These are phyloP conservation scores for Aureobasidium mangrovei DNA, from an alignment of 2,329 filamentous ascomycete genomes.

Conservation along the genomic window DNA sequence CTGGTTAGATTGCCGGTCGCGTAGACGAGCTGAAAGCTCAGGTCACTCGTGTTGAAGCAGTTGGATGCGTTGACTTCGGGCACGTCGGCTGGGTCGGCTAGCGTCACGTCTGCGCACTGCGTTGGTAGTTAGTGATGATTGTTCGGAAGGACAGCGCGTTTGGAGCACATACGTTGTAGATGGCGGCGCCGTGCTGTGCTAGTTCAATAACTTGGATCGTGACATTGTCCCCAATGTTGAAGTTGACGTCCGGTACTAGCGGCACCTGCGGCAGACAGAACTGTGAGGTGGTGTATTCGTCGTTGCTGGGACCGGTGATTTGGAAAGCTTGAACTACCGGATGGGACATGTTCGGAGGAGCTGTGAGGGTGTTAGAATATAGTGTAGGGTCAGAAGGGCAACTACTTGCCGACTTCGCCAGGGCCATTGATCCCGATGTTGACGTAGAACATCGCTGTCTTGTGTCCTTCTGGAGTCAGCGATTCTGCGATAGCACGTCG, in stretches of 20 bases:
- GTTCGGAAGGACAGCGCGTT: too few relatives aligned
- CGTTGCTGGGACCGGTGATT: slow-evolving; percentile 70
- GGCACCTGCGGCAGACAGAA: slow-evolving; percentile 87
- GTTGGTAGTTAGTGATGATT: slow-evolving; percentile 8
- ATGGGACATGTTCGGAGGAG: slow-evolving; percentile 80
- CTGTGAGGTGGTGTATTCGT: slow-evolving; percentile 64
- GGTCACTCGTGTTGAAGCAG: slow-evolving; percentile 76
- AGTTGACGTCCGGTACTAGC: slow-evolving; percentile 60
- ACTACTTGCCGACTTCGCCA: slow-evolving; percentile 15
- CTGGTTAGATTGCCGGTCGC: slow-evolving; percentile 35
- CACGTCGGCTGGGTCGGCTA: slow-evolving; percentile 71
- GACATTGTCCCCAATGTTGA: slow-evolving; percentile 74
- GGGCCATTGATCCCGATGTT: slow-evolving; percentile 66
- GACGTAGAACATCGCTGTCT: slow-evolving; percentile 74
- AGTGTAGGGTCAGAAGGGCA: background rate
- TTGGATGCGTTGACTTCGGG: slow-evolving; percentile 67
- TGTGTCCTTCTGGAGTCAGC: slow-evolving; percentile 45
- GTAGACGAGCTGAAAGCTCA: slow-evolving; percentile 71
- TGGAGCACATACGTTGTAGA: slow-evolving; percentile 61
- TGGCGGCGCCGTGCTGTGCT: slow-evolving; percentile 71
- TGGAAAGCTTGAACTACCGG: slow-evolving; percentile 74
- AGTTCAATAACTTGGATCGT: slow-evolving; percentile 83
- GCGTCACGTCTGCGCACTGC: slow-evolving; percentile 90
- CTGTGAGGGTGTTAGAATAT: slow-evolving; percentile 30
- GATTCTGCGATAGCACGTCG: background rate